Evolutionary conservation across 2,329 filamentous ascomycete genomes (phyloP).

Genomic region (Dichotomopilus funicola): DNA sequence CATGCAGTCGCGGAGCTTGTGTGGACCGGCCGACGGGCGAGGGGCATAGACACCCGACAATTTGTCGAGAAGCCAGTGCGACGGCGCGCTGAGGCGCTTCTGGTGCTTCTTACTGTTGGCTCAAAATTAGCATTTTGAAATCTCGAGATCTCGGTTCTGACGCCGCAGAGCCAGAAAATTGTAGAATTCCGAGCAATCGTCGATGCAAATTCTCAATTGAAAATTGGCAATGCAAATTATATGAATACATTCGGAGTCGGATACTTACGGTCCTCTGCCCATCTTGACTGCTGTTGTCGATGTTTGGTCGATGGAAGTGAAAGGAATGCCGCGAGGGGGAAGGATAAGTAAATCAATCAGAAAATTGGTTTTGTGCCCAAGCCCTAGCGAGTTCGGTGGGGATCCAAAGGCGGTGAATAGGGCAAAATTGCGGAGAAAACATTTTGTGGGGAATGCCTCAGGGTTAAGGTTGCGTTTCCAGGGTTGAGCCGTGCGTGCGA

Average conservation of each 20-base stretch:
- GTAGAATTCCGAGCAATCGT: background rate
- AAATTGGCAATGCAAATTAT: background rate
- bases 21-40: constrained; percentile 74
- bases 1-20: constrained; percentile 99
- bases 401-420: constrained; percentile 14
- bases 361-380: constrained; percentile 25
- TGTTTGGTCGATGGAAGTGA: constrained; percentile 27
- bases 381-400: constrained; percentile 24
- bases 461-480: background rate
- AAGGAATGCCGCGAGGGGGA: constrained; percentile 20
- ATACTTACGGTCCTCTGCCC: constrained; percentile 49
- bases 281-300: constrained; percentile 35
- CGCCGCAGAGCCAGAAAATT: background rate
- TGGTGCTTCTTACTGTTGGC: constrained; percentile 89
- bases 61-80: constrained; percentile 99
- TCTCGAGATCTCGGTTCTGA: background rate
- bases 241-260: background rate
- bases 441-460: background rate
- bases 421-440: constrained; percentile 15
- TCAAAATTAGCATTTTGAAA: constrained; percentile 26
- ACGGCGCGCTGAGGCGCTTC: constrained; percentile 98
- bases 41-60: constrained; percentile 84
- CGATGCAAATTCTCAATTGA: background rate
- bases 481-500: background rate
- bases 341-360: constrained; percentile 18